Conservation (phyloP, 1,284 basidiomycete genomes). For the Sporisorium sorghi region DNA sequence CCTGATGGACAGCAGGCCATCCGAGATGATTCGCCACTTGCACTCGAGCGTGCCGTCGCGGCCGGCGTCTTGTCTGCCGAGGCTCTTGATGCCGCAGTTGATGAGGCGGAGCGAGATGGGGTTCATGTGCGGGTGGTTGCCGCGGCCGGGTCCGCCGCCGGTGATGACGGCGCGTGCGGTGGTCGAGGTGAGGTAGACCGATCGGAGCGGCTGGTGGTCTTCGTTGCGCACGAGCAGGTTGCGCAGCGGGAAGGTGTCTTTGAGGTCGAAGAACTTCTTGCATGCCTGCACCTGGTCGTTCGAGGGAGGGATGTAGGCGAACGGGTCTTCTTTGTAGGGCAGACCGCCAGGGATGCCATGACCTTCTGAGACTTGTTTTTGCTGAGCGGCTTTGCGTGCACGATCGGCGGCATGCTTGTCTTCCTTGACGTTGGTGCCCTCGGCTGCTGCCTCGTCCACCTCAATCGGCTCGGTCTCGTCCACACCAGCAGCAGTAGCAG, state of each 20-base stretch:
- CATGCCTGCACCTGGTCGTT: slow-evolving; percentile 56
- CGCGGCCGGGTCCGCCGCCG: slow-evolving; percentile 75
- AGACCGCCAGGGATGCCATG: slow-evolving; percentile 61
- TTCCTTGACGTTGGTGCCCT: slow-evolving; percentile 36
- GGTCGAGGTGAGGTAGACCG: slow-evolving; percentile 89
- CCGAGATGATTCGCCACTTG: slow-evolving; percentile 80
- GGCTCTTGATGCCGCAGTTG: slow-evolving; percentile 86
- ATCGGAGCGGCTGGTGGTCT: slow-evolving; percentile 79
- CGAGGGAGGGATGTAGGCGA: slow-evolving; percentile 55
- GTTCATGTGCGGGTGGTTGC: slow-evolving; percentile 70
- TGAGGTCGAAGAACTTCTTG: slow-evolving; percentile 81
- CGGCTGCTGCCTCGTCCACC: slow-evolving; percentile 19
- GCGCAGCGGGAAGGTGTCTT: slow-evolving; percentile 78
- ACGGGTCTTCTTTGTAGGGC: slow-evolving; percentile 66
- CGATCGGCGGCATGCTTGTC: slow-evolving; percentile 62
- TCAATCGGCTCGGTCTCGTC: slow-evolving; percentile 11
- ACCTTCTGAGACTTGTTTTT: slow-evolving; percentile 41
- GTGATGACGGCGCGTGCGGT: slow-evolving; percentile 79
- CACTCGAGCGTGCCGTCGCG: slow-evolving; percentile 72
- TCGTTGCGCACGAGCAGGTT: slow-evolving; percentile 90
- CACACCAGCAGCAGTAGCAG: slow-evolving; percentile 5
- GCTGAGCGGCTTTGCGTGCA: slow-evolving; percentile 42
- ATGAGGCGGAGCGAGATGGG: slow-evolving; percentile 87
- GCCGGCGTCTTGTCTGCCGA: slow-evolving; percentile 74
- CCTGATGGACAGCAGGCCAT: slow-evolving; percentile 84